Conservation (phyloP, 768 basidiomycete genomes). For the Leccinum broughii region DNA sequence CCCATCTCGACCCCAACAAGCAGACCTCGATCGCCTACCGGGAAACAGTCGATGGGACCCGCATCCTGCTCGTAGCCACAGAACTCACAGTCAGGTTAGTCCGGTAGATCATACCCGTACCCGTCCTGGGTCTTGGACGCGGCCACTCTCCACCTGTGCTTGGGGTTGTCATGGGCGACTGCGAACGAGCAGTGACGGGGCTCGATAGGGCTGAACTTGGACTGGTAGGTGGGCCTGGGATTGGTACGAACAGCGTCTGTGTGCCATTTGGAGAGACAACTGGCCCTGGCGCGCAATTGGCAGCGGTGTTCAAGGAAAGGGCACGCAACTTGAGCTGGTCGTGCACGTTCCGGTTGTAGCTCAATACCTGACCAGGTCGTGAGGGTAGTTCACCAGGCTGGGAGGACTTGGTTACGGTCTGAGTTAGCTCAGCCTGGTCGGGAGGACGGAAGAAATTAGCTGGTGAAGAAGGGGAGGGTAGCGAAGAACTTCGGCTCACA, state of each 20-base stretch:
- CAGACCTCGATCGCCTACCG: slow-evolving; percentile 12
- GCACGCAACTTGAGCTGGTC: slow-evolving; percentile 33
- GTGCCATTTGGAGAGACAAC: slow-evolving; percentile 22
- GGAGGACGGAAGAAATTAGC: neutral
- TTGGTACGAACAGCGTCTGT: slow-evolving; percentile 23
- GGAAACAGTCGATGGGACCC: slow-evolving; percentile 31
- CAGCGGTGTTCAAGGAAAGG: slow-evolving; percentile 12
- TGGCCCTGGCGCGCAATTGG: slow-evolving; percentile 7
- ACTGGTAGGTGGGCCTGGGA: slow-evolving; percentile 3
- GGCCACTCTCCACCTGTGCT: slow-evolving; percentile 18
- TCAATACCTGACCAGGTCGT: slow-evolving; percentile 27
- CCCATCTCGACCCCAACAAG: neutral
- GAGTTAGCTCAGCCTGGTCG: slow-evolving; percentile 15
- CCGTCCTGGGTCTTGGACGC: slow-evolving; percentile 57
- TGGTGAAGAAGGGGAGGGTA: slow-evolving; percentile 3
- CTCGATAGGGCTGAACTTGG: slow-evolving; percentile 13
- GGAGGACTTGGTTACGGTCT: slow-evolving; percentile 7
- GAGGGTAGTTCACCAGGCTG: slow-evolving; percentile 28
- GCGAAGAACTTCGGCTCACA: slow-evolving; percentile 19
- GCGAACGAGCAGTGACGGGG: slow-evolving; percentile 16
- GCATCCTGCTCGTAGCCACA: slow-evolving; percentile 39
- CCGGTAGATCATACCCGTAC: slow-evolving; percentile 70
- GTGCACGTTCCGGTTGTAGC: slow-evolving; percentile 37
- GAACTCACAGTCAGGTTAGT: slow-evolving; percentile 29
- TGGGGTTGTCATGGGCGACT: slow-evolving; percentile 23